phyloP scores from a whole-genome alignment of 139 green algal species.

The Tetraselmis chui region DNA sequence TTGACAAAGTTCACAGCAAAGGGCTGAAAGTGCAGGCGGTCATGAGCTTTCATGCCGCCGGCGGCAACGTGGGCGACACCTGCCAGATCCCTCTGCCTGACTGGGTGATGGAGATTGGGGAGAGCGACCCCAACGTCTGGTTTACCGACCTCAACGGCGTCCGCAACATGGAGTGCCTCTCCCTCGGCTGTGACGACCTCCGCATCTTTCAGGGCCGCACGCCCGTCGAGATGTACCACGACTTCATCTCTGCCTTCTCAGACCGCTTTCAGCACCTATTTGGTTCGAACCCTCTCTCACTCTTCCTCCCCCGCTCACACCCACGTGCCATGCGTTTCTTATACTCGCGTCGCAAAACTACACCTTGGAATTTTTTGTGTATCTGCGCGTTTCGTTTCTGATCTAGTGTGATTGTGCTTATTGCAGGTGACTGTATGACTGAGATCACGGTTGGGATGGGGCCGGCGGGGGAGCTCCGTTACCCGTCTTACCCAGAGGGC shows the following conservation, averaged over 20 bases:
- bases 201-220: slow-evolving; percentile 78
- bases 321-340: not conserved
- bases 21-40: slow-evolving; percentile 77
- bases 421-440: slow-evolving; percentile 60
- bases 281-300: no score
- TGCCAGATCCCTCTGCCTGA: slow-evolving; percentile 78
- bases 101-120: slow-evolving; percentile 89
- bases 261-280: slow-evolving; percentile 62
- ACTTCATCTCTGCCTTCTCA: slow-evolving; percentile 88
- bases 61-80: slow-evolving; percentile 25
- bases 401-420: not conserved
- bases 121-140: slow-evolving; percentile 87
- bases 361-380: no score
- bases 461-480: slow-evolving; percentile 95
- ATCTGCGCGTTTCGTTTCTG: not conserved
- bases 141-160: slow-evolving; percentile 85
- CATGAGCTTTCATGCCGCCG: slow-evolving; percentile 66
- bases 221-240: slow-evolving; percentile 83
- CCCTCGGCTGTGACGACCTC: slow-evolving; percentile 79
- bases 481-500: slow-evolving; percentile 92
- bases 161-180: slow-evolving; percentile 91
- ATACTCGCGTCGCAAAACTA: slow-evolving; percentile 9
- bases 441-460: slow-evolving; percentile 94
- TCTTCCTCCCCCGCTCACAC: no score
- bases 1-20: slow-evolving; percentile 41